Conservation (phyloP, 768 basidiomycete species). For the Termitomyces sp. region DNA sequence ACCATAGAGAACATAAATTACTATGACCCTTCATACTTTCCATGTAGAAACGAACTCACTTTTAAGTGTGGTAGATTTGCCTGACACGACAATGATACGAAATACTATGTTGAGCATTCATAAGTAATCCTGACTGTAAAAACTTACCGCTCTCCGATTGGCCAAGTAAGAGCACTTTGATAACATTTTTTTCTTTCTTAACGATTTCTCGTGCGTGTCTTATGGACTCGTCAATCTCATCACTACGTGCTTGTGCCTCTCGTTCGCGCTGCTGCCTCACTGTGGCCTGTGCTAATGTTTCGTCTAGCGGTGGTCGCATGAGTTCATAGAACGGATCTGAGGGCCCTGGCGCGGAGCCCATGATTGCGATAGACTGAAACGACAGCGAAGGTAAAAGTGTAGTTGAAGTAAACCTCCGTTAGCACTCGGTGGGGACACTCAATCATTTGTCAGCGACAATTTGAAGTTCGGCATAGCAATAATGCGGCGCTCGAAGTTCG, state of each 20-base stretch:
- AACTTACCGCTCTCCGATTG: constrained; percentile 61
- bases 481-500: background rate
- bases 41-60: constrained; percentile 29
- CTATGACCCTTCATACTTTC: background rate
- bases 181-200: constrained; percentile 40
- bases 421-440: background rate
- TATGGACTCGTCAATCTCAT: constrained; percentile 58
- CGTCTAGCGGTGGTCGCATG: constrained; percentile 45
- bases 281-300: constrained; percentile 45
- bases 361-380: constrained; percentile 13
- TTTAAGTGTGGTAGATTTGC: constrained; percentile 67
- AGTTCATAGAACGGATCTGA: constrained; percentile 40
- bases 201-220: constrained; percentile 38
- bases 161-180: constrained; percentile 59
- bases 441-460: constrained; percentile 1
- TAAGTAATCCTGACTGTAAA: background rate
- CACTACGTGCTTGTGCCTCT: constrained; percentile 42
- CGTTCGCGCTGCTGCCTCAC: constrained; percentile 40
- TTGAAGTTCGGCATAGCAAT: background rate
- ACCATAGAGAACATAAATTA: background rate
- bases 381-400: constrained; percentile 2
- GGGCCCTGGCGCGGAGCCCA: constrained; percentile 30
- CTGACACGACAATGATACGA: constrained; percentile 32
- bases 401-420: background rate
- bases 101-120: background rate